Base-by-base conservation (phyloP, 805 yeast genomes). In the Cyberlindnera maritima region DNA sequence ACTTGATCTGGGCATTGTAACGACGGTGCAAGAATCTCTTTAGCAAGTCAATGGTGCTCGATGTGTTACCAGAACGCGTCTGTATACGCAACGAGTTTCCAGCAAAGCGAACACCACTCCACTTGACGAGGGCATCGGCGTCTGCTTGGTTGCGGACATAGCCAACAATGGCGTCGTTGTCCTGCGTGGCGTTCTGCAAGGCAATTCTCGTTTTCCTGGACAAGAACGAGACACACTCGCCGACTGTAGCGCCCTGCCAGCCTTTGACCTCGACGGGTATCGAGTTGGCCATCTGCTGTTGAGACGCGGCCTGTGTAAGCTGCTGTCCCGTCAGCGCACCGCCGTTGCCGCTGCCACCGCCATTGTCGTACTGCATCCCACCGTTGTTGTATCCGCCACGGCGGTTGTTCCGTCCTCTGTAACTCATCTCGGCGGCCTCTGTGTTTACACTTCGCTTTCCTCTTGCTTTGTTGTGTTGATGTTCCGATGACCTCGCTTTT, bases 61-160 rank as follows among this genome's bases (percentile, higher is more conserved):
- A 57, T 4, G 73, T 64, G 9, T 57, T 61, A 19, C 50, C 46
- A 11, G 56, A 49, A 69, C 45, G 49, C 20, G 46, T 40, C 34
- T 46, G 41, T 50, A 91, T 75, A 51, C 72, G 74, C 56, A 91
- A 71, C 2, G 79, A 60, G 40, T 79, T 76, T 10, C 94, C 92
- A 1, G 96, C 95, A 70, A 88, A 90, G 49, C 82, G 72, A 42
- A 85, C 81, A n/a, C 96, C 96, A 36, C 76, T 72, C 78, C 85
- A 83, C 49, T 75, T 77, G 36, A 69, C 62, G 41, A 89, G 66
- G 7, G 71, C 75, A 18, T 77, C 72, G 0, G 89, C 89, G 17
- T 87, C 88, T 21, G 67, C 65, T 26, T 71, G 68, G 4, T 64
- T 65, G 34, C 69, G 69, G 14, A 87, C 91, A 15, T 70, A 71